phyloP scores from a whole-genome alignment of 495 filamentous ascomycete species.

The Echria macrotheca region DNA sequence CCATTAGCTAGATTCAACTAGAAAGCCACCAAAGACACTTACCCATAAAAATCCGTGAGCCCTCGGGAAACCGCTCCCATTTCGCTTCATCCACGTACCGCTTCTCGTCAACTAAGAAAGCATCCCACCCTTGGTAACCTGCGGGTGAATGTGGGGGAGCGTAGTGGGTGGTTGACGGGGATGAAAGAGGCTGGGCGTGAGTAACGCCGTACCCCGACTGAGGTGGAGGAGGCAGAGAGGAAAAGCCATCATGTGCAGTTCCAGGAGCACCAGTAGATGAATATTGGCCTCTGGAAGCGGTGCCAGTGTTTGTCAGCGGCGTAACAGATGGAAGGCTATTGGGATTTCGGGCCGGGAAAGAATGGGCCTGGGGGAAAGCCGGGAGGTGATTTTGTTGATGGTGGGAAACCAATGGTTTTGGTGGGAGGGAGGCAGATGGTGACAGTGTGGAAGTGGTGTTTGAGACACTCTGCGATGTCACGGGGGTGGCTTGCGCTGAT shows the following conservation, averaged over 20 bases:
- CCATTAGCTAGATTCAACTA: not conserved
- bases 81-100: conserved; percentile 36
- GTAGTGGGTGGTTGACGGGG: conserved; percentile 26
- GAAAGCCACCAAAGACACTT: conserved; percentile 31
- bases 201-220: conserved; percentile 42
- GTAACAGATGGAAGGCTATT: conserved; percentile 46
- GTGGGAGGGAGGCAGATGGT: conserved; percentile 45
- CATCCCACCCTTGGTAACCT: conserved; percentile 66
- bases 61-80: conserved; percentile 87
- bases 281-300: conserved; percentile 43
- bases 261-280: conserved; percentile 48
- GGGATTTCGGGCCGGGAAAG: conserved; percentile 17
- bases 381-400: conserved; percentile 15
- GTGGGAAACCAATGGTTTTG: conserved; percentile 49
- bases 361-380: conserved; percentile 48
- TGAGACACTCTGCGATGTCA: conserved; percentile 32
- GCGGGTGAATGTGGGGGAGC: conserved; percentile 32
- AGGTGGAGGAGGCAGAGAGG: conserved; percentile 56
- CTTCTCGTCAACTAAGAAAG: conserved; percentile 75
- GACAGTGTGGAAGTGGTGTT: conserved; percentile 41
- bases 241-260: conserved; percentile 45
- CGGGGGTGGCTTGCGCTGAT: conserved; percentile 26
- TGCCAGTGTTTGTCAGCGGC: too few species aligned
- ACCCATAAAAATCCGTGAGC: conserved; percentile 90
- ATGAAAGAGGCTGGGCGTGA: conserved; percentile 15